These are phyloP conservation scores for Stephania cephalantha DNA, from an alignment of 164 flowering plant species.

Conservation along the genomic window DNA sequence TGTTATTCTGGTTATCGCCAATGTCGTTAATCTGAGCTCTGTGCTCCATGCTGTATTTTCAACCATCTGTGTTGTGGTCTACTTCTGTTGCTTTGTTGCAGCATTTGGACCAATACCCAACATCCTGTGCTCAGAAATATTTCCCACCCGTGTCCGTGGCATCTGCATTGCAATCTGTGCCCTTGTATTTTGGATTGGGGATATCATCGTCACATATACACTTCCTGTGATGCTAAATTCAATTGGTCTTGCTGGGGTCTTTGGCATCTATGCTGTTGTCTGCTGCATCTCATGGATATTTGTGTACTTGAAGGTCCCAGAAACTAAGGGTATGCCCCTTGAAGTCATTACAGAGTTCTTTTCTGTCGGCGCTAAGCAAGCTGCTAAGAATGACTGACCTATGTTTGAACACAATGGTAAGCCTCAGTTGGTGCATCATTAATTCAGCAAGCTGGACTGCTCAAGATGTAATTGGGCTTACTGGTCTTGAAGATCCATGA, in stretches of 20 bases:
- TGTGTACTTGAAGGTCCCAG: conserved; percentile 85
- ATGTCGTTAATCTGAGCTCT: conserved; percentile 33
- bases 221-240: conserved; percentile 75
- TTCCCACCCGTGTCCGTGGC: conserved; percentile 92
- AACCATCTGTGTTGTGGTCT: conserved; percentile 60
- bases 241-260: conserved; percentile 80
- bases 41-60: conserved; percentile 61
- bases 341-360: conserved; percentile 95
- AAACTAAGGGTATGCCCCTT: conserved; percentile 96
- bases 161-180: conserved; percentile 93
- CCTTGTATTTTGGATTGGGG: conserved; percentile 71
- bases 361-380: conserved; percentile 73
- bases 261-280: conserved; percentile 67
- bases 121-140: conserved; percentile 89
- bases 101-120: conserved; percentile 92
- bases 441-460: background rate
- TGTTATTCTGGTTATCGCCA: conserved; percentile 49
- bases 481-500: background rate
- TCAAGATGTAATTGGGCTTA: background rate
- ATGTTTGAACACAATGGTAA: background rate
- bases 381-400: conserved; percentile 29
- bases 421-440: background rate
- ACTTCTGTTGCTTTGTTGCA: conserved; percentile 84
- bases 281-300: conserved; percentile 77
- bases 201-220: conserved; percentile 84